Percentiles rank a stretch among this genome's conserved stretches.
These are phyloP conservation scores for Saturnispora zaruensis DNA, from an alignment of 805 yeast genomes.

Conservation along the genomic window DNA sequence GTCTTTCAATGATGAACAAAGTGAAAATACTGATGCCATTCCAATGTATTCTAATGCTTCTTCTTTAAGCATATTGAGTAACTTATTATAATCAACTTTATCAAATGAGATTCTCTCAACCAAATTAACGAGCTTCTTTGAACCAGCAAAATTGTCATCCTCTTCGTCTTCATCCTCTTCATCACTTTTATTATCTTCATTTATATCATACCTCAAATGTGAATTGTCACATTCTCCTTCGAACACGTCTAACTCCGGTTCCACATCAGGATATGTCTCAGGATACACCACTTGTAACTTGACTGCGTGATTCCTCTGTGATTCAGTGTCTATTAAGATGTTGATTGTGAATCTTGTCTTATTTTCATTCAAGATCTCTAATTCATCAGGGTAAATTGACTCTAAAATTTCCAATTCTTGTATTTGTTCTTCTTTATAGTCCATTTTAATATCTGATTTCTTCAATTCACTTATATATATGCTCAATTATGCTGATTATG, in stretches of 20 bases:
- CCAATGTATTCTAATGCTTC: slow-evolving; percentile 78
- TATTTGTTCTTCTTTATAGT: slow-evolving; percentile 62
- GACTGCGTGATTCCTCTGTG: slow-evolving; percentile 50
- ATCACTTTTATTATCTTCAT: slow-evolving; percentile 30
- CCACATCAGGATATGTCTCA: slow-evolving; percentile 70
- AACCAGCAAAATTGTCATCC: slow-evolving; percentile 30
- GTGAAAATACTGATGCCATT: slow-evolving; percentile 82
- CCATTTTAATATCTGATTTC: slow-evolving; percentile 6
- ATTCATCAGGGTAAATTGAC: slow-evolving; percentile 90
- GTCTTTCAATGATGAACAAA: slow-evolving; percentile 72
- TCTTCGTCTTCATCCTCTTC: slow-evolving; percentile 43
- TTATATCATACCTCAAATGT: slow-evolving; percentile 13
- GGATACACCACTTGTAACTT: slow-evolving; percentile 63
- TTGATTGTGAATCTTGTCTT: slow-evolving; percentile 46
- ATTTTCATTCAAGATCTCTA: slow-evolving; percentile 31
- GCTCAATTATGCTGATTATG: neutral
- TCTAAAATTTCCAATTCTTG: slow-evolving; percentile 88
- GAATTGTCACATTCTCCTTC: slow-evolving; percentile 24
- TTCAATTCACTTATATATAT: neutral
- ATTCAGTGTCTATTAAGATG: slow-evolving; percentile 58
- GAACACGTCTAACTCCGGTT: slow-evolving; percentile 43
- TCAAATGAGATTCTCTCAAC: slow-evolving; percentile 53
- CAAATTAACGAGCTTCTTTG: slow-evolving; percentile 38
- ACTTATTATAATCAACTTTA: slow-evolving; percentile 35
- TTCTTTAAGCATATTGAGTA: slow-evolving; percentile 35